A percentile compares a stretch with the other conserved stretches of the same genome.
phyloP scores from a whole-genome alignment of 768 basidiomycete species.

The Gymnopilus junonius region DNA sequence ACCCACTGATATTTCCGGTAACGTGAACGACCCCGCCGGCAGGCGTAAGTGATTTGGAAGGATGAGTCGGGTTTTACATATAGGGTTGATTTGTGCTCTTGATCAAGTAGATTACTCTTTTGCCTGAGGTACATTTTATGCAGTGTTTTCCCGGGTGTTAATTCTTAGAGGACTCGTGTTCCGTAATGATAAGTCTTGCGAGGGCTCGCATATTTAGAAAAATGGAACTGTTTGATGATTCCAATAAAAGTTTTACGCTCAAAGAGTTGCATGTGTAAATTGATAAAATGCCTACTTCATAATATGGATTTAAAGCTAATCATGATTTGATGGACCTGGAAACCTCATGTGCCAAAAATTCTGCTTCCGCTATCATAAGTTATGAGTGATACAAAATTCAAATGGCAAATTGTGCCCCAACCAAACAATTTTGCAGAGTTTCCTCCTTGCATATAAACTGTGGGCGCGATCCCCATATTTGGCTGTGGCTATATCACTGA shows the following conservation, averaged over 20 bases:
- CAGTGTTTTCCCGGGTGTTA: conserved; percentile 9
- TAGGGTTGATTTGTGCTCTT: too few species aligned
- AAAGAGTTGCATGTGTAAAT: background rate
- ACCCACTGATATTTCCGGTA: conserved; percentile 31
- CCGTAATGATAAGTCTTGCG: background rate
- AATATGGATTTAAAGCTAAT: background rate
- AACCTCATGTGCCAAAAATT: too few species aligned
- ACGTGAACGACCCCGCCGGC: conserved; percentile 34
- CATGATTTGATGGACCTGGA: too few species aligned
- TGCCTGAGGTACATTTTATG: conserved; percentile 10
- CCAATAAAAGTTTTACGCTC: background rate
- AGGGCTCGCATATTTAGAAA: background rate
- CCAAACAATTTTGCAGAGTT: too few species aligned
- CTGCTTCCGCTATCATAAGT: too few species aligned
- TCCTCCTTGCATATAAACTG: background rate
- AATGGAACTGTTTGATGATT: background rate
- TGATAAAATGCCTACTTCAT: too few species aligned
- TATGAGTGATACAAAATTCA: too few species aligned
- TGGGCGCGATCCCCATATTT: conserved; percentile 1
- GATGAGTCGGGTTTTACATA: background rate
- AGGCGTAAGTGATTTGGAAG: conserved; percentile 15
- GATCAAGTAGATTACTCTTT: conserved; percentile 14
- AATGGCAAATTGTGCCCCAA: too few species aligned
- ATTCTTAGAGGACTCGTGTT: conserved; percentile 6
- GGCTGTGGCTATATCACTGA: background rate